Conservation (phyloP, 768 basidiomycete species). For the Mycena metata region DNA sequence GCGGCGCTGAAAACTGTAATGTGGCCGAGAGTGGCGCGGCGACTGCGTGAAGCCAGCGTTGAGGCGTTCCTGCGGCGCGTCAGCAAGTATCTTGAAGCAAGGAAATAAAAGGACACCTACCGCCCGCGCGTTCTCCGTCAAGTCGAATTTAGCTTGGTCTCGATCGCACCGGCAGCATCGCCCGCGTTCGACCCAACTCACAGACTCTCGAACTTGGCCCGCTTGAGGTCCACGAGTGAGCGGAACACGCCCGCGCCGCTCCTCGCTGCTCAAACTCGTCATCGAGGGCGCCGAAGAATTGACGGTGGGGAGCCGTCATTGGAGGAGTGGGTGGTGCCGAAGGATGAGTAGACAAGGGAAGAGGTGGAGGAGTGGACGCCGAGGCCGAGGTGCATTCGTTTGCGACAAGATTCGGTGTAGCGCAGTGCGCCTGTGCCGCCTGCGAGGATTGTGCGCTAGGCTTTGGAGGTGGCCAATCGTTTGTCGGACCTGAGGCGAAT, state of each 20-base stretch:
- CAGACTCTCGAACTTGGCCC: slow-evolving; percentile 91
- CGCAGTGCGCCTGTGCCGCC: slow-evolving; percentile 36
- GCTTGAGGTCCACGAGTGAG: slow-evolving; percentile 87
- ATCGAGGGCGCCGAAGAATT: slow-evolving; percentile 41
- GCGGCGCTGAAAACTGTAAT: slow-evolving; percentile 79
- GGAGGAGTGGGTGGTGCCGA: not conserved
- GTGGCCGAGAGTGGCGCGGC: slow-evolving; percentile 81
- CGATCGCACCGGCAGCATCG: slow-evolving; percentile 48
- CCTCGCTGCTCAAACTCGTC: slow-evolving; percentile 53
- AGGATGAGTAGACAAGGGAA: slow-evolving; percentile 4
- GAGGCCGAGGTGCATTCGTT: slow-evolving; percentile 39
- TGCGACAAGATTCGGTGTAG: slow-evolving; percentile 43
- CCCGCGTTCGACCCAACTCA: slow-evolving; percentile 72
- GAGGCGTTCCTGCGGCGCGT: slow-evolving; percentile 63
- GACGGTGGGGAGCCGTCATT: slow-evolving; percentile 39
- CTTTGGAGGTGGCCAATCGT: slow-evolving; percentile 29
- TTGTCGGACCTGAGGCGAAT: slow-evolving; percentile 29
- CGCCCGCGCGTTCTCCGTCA: slow-evolving; percentile 88
- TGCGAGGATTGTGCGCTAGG: slow-evolving; percentile 32
- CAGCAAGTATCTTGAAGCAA: not conserved
- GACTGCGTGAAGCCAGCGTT: slow-evolving; percentile 83
- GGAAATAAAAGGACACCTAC: slow-evolving; percentile 48
- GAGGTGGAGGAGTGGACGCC: slow-evolving; percentile 33
- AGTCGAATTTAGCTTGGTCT: slow-evolving; percentile 92
- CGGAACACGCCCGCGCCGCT: slow-evolving; percentile 77